Conservation (phyloP, 345 rosid species). For the Chamaenerion angustifolium region DNA sequence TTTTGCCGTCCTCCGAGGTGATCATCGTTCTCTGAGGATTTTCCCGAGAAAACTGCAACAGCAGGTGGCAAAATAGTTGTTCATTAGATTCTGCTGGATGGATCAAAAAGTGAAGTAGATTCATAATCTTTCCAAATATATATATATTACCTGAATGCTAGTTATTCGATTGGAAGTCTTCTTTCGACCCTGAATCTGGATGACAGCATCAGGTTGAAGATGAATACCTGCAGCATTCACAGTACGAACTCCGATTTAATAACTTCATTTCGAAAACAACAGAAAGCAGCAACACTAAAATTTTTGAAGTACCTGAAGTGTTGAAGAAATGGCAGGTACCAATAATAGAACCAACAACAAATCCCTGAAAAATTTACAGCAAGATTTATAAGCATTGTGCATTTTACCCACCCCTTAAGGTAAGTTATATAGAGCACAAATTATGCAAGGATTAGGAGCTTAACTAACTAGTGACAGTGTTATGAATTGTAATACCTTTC, state of each 20-base stretch:
- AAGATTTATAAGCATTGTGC: constrained; percentile 3
- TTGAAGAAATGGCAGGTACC: constrained; percentile 69
- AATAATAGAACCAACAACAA: constrained; percentile 48
- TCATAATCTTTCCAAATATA: too few relatives aligned
- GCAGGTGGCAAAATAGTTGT: too few relatives aligned
- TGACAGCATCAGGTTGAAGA: constrained; percentile 34
- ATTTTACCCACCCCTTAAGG: background rate
- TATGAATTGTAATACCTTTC: constrained; percentile 28
- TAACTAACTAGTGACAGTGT: too few relatives aligned
- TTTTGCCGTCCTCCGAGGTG: constrained; percentile 63
- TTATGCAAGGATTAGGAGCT: too few relatives aligned
- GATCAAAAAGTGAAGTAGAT: too few relatives aligned
- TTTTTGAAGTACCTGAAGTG: constrained; percentile 24
- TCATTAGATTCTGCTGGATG: too few relatives aligned
- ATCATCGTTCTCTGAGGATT: constrained; percentile 42
- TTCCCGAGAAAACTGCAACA: constrained; percentile 47
- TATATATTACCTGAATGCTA: constrained; percentile 43
- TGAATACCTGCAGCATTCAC: constrained; percentile 18
- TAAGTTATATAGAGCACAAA: too few relatives aligned
- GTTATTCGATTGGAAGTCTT: constrained; percentile 42
- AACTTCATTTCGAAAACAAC: too few relatives aligned
- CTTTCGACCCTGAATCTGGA: constrained; percentile 36
- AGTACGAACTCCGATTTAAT: too few relatives aligned
- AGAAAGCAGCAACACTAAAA: too few relatives aligned
- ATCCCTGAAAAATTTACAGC: constrained; percentile 37